Conservation (phyloP, 169 alveolate species). For the Plasmodium gonderi region DNA sequence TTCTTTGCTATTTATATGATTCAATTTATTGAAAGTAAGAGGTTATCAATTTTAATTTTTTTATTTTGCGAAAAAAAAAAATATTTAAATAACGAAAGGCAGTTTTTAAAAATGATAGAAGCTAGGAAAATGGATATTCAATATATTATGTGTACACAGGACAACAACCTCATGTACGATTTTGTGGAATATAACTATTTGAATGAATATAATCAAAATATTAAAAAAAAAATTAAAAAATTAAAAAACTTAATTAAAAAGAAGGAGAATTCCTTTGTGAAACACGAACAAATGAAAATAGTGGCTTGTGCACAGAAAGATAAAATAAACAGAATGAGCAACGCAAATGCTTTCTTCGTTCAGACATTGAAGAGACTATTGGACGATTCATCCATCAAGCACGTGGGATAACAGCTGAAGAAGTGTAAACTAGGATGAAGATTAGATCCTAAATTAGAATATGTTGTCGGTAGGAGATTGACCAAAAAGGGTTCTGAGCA, state of each 20-base stretch:
- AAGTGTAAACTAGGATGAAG: too few relatives aligned
- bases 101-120: conserved; percentile 23
- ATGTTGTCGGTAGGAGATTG: too few relatives aligned
- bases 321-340: conserved; percentile 4
- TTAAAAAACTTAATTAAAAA: conserved; percentile 37
- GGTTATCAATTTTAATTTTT: conserved; percentile 44
- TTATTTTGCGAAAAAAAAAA: conserved; percentile 70
- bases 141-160: not conserved
- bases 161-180: not conserved
- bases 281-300: conserved; percentile 13
- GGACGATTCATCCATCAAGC: not conserved
- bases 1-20: conserved; percentile 72
- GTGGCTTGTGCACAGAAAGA: not conserved
- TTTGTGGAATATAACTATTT: conserved; percentile 39
- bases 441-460: too few relatives aligned
- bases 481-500: too few relatives aligned
- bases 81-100: conserved; percentile 33
- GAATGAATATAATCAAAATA: conserved; percentile 24
- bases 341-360: conserved; percentile 20
- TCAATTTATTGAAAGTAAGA: conserved; percentile 73
- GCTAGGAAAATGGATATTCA: conserved; percentile 43
- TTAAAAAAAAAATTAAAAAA: conserved; percentile 40
- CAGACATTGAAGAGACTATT: conserved; percentile 23
- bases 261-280: conserved; percentile 6
- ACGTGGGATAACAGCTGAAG: not conserved